Evolutionary conservation across 768 basidiomycete genomes (phyloP).

Genomic region (Phaffia tasmanica): DNA sequence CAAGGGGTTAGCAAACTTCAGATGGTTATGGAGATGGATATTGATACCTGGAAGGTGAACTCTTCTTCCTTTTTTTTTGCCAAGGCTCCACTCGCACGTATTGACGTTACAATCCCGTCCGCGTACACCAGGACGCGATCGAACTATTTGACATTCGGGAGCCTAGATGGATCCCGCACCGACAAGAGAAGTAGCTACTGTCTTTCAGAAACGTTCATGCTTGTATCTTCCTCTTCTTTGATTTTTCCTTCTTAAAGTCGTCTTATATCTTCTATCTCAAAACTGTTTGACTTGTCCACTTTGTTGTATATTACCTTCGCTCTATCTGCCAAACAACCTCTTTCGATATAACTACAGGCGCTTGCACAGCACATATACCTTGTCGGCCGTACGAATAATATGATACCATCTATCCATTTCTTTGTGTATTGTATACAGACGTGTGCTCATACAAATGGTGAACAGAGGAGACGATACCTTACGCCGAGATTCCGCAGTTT

Average conservation of each 20-base stretch:
- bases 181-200: background rate
- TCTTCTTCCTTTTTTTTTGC: background rate
- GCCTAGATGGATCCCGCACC: conserved; percentile 4
- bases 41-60: conserved; percentile 73
- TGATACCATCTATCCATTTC: too few relatives aligned
- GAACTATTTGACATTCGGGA: conserved; percentile 70
- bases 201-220: background rate
- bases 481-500: too few relatives aligned
- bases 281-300: too few relatives aligned
- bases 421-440: too few relatives aligned
- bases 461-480: too few relatives aligned
- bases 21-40: conserved; percentile 82
- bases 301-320: too few relatives aligned
- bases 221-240: background rate
- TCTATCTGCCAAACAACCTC: too few relatives aligned
- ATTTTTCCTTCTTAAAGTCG: background rate
- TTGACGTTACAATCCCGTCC: background rate
- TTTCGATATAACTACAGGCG: too few relatives aligned
- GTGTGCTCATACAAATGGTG: too few relatives aligned
- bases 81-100: background rate
- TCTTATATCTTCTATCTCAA: background rate
- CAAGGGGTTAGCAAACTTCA: conserved; percentile 63
- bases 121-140: conserved; percentile 58
- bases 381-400: too few relatives aligned
- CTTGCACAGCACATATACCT: too few relatives aligned